Evolutionary conservation across 805 yeast genomes (phyloP).

Genomic region (Suhomyces faveliae): DNA sequence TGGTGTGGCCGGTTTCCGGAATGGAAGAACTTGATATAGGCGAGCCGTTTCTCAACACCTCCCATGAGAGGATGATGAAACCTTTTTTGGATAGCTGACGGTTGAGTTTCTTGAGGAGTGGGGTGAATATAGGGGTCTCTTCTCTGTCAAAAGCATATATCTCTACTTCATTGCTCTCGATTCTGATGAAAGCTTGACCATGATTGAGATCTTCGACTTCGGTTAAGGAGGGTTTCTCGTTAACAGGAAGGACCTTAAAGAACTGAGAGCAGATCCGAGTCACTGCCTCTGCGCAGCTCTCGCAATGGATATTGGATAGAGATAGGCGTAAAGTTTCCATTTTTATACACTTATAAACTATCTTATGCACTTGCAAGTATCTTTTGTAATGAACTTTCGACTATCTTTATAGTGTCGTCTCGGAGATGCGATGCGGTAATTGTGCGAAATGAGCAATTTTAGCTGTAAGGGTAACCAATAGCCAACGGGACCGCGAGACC

Average conservation of each 20-base stretch:
- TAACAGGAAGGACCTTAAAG: slow-evolving; percentile 12
- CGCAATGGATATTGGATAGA: slow-evolving; percentile 55
- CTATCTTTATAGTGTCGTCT: neutral
- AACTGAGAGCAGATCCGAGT: slow-evolving; percentile 21
- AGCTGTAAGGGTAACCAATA: neutral
- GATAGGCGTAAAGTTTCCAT: slow-evolving; percentile 23
- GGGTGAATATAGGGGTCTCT: slow-evolving; percentile 1
- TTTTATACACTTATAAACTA: neutral
- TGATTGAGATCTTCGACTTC: slow-evolving; percentile 7
- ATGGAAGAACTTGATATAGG: slow-evolving; percentile 8
- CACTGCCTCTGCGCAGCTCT: slow-evolving; percentile 47
- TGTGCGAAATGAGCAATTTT: neutral
- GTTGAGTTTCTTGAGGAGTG: slow-evolving; percentile 23
- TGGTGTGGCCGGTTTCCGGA: neutral
- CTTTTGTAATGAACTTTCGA: no score
- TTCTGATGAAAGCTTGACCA: slow-evolving; percentile 15
- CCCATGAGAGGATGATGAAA: slow-evolving; percentile 38
- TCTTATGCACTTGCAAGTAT: no score
- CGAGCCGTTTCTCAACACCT: slow-evolving; percentile 20
- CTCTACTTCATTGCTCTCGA: slow-evolving; percentile 26
- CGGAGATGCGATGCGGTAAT: neutral
- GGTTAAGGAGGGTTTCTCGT: slow-evolving; percentile 10
- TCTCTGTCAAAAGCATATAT: slow-evolving; percentile 19
- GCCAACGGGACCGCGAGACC: slow-evolving; percentile 33
- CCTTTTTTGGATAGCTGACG: slow-evolving; percentile 33